phyloP scores from a whole-genome alignment of 2,329 filamentous ascomycete species.

The Colletotrichum sp. region DNA sequence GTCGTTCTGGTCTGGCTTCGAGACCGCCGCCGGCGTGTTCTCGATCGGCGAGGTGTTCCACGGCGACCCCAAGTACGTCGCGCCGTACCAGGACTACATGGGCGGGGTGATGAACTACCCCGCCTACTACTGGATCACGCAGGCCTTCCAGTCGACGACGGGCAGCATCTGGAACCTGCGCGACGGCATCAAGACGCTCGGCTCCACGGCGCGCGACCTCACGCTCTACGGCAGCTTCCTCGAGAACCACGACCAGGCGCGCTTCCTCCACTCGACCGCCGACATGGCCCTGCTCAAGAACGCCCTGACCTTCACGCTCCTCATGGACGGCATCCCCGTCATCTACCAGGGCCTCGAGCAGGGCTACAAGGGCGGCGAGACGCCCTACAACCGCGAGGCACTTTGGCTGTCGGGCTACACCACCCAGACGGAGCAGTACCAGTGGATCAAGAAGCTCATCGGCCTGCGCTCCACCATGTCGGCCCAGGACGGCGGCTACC shows the following conservation, averaged over 20 bases:
- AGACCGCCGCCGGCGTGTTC: conserved; percentile 60
- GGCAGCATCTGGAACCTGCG: conserved; percentile 40
- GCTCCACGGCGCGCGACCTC: not conserved
- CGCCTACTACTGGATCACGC: conserved; percentile 46
- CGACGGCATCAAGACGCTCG: conserved; percentile 27
- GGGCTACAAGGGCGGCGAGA: conserved; percentile 53
- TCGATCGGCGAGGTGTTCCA: conserved; percentile 65
- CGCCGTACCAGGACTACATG: conserved; percentile 59
- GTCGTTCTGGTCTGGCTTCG: conserved; percentile 62
- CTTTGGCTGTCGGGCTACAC: conserved; percentile 60
- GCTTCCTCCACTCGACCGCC: conserved; percentile 55
- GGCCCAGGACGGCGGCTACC: conserved; percentile 6
- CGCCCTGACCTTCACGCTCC: conserved; percentile 64
- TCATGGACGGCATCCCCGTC: conserved; percentile 66
- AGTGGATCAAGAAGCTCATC: conserved; percentile 15
- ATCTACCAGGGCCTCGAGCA: conserved; percentile 73
- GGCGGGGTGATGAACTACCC: conserved; percentile 68
- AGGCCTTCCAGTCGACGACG: conserved; percentile 34
- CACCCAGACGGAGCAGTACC: conserved; percentile 52
- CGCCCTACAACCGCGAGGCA: conserved; percentile 61
- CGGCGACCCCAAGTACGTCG: conserved; percentile 55
- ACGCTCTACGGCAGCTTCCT: conserved; percentile 43
- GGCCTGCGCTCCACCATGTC: conserved; percentile 10
- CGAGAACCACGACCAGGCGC: conserved; percentile 65
- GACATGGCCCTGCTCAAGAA: conserved; percentile 66